phyloP scores from a whole-genome alignment of 2,329 filamentous ascomycete genomes.

The Dactylellina haptotyla region DNA sequence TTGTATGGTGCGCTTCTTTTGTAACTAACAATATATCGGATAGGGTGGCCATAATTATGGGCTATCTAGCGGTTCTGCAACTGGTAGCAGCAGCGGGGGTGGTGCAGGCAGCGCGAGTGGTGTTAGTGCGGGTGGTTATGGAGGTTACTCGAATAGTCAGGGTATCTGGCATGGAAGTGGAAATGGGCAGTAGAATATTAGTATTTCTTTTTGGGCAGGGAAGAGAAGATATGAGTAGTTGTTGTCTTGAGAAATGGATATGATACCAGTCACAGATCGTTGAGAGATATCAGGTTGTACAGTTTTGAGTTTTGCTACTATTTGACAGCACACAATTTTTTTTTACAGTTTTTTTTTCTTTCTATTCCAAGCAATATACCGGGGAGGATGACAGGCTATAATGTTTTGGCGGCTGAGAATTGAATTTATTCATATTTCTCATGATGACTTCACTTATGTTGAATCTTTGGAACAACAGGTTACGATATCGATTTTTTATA shows the following conservation, averaged over 20 bases:
- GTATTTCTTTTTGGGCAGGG: not conserved
- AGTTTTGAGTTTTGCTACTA: not conserved
- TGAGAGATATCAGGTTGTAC: not conserved
- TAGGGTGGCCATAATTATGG: constrained; percentile 54
- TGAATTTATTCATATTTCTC: constrained; percentile 3
- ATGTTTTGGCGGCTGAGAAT: constrained; percentile 5
- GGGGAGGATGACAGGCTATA: not conserved
- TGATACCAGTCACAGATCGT: constrained; percentile 24
- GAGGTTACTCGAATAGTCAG: constrained; percentile 41
- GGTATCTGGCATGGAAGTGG: constrained; percentile 52
- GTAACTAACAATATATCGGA: not conserved
- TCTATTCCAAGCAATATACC: not conserved
- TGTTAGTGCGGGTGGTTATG: constrained; percentile 13
- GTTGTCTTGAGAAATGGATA: not conserved
- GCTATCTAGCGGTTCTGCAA: constrained; percentile 25
- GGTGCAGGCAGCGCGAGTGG: not conserved
- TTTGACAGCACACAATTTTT: too few species aligned
- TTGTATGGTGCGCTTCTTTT: not conserved
- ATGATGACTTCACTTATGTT: not conserved
- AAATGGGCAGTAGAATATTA: constrained; percentile 34
- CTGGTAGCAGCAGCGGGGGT: constrained; percentile 16
- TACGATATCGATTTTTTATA: too few species aligned
- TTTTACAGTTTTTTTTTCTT: constrained; percentile 1
- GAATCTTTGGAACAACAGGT: too few species aligned
- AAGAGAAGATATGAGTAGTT: not conserved